Percentiles rank a stretch among this genome's conserved stretches.
Conservation (phyloP, 1,284 basidiomycete genomes). For the Ustilago loliicola region DNA sequence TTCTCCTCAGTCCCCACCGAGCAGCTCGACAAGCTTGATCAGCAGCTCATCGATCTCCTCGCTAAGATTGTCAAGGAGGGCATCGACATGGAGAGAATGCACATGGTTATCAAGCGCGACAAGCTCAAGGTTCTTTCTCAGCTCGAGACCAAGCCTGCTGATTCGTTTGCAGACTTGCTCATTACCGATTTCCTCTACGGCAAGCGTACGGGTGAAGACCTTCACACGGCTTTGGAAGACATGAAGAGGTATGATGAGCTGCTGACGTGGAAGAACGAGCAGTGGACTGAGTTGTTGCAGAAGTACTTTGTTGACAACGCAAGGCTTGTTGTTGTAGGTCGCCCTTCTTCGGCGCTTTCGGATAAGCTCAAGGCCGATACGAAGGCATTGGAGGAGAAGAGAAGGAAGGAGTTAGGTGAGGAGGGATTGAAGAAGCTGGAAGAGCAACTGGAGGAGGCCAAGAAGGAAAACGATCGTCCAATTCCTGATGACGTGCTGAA, state of each 20-base stretch:
- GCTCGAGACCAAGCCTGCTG: constrained; percentile 71
- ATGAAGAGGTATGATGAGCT: constrained; percentile 78
- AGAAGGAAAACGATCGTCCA: constrained; percentile 84
- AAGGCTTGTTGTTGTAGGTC: constrained; percentile 78
- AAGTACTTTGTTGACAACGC: constrained; percentile 74
- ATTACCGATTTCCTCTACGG: constrained; percentile 87
- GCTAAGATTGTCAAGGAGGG: constrained; percentile 80
- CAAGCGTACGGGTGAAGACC: constrained; percentile 82
- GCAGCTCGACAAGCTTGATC: constrained; percentile 80
- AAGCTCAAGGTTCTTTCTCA: constrained; percentile 78
- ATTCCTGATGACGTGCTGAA: constrained; percentile 85
- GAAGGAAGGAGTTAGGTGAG: constrained; percentile 81
- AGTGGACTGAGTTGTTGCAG: constrained; percentile 85
- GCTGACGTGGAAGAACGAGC: constrained; percentile 79
- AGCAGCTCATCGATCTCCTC: constrained; percentile 80
- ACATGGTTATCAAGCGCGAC: constrained; percentile 86
- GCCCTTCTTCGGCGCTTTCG: constrained; percentile 87
- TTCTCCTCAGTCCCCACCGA: constrained; percentile 87
- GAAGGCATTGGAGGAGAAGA: constrained; percentile 80
- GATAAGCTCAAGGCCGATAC: constrained; percentile 85
- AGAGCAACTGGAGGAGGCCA: constrained; percentile 82
- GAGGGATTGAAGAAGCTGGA: constrained; percentile 83
- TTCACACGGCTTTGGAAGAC: constrained; percentile 82
- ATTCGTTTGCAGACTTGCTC: constrained; percentile 75
- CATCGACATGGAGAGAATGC: constrained; percentile 92